Evolutionary conservation across 2,329 filamentous ascomycete genomes (phyloP), one percentile per base, ranked within the genome.

Genomic region (Penicillium rolfsii): DNA sequence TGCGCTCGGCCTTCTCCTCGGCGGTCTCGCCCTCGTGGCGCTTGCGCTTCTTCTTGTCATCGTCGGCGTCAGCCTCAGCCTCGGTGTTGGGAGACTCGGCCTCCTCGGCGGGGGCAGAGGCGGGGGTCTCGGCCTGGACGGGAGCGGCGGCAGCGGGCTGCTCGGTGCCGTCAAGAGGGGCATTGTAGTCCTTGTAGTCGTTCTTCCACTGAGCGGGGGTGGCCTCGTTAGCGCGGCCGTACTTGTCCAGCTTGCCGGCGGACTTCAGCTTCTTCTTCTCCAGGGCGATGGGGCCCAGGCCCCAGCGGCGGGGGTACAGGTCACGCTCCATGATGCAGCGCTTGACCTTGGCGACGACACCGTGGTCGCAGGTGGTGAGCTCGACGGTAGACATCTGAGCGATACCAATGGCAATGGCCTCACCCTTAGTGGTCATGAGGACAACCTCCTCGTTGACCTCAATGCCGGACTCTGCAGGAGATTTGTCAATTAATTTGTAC

Each of bases 261-360:
- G 93, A 91, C 88, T 98, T 98, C 84, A 99, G 88, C 87, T 98
- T 97, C 90, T 99, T 99, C 89, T 99, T 99, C 85, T 98, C 93
- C 52, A 90, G 82, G 53, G 95, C 95, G 62, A 94, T 89, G 56
- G 95, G 94, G 64, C 95, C 95, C 75, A 98, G 87, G 68, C 95
- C 95, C 95, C 95, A 99, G 84, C 94, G 85, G 77, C 93, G 87
- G 66, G 95, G 95, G 85, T 99, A 99, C 61, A 98, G 85, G 77
- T 98, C 95, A 72, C 95, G 91, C 85, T 99, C 95, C 95, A 99
- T 99, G 80, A 99, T 99, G 80, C 93, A 97, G 73, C 95, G 90
- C 89, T 99, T 99, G 77, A 99, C 92, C 85, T 97, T 98, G 71
- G 95, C 95, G 61, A 98, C 94, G 61, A 97, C 93, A 71, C 95